Conservation (phyloP, 1,284 basidiomycete genomes). For the Rhodofomes roseus region DNA sequence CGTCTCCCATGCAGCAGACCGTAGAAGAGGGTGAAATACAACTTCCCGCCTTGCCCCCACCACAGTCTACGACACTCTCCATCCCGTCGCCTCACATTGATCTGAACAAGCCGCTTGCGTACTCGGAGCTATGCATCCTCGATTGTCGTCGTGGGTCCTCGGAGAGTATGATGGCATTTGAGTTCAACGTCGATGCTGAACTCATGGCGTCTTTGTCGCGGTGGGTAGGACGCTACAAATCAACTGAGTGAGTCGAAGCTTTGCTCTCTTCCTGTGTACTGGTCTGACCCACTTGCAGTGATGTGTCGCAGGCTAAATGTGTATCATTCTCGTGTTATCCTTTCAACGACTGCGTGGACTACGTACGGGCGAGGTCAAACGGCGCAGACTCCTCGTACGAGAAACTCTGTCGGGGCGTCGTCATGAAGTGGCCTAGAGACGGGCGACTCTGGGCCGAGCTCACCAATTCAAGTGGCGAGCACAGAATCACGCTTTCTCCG, state of each 20-base stretch:
- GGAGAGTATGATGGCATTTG: not conserved
- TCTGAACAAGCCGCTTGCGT: not conserved
- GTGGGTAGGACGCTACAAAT: constrained; percentile 1
- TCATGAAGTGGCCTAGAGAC: constrained; percentile 6
- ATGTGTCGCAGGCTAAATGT: constrained; percentile 3
- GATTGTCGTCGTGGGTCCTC: not conserved
- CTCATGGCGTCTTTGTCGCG: not conserved
- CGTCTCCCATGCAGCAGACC: not conserved
- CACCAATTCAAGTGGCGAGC: not conserved
- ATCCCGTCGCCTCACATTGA: not conserved
- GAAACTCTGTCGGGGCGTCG: not conserved
- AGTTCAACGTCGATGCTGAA: constrained; percentile 2
- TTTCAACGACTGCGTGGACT: constrained; percentile 3
- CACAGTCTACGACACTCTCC: not conserved
- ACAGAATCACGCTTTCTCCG: constrained; percentile 4
- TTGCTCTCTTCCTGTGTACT: no score
- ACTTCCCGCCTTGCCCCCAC: not conserved
- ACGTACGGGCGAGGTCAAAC: not conserved
- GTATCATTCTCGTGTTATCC: constrained; percentile 2
- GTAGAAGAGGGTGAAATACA: not conserved
- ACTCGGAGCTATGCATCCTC: not conserved
- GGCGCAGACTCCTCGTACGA: not conserved
- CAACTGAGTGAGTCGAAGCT: constrained; percentile 1
- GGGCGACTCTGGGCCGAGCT: constrained; percentile 6
- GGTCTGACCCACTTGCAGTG: not conserved